Evolutionary conservation across 2,329 filamentous ascomycete genomes (phyloP).

Genomic region (Fusarium pseudonygamai): DNA sequence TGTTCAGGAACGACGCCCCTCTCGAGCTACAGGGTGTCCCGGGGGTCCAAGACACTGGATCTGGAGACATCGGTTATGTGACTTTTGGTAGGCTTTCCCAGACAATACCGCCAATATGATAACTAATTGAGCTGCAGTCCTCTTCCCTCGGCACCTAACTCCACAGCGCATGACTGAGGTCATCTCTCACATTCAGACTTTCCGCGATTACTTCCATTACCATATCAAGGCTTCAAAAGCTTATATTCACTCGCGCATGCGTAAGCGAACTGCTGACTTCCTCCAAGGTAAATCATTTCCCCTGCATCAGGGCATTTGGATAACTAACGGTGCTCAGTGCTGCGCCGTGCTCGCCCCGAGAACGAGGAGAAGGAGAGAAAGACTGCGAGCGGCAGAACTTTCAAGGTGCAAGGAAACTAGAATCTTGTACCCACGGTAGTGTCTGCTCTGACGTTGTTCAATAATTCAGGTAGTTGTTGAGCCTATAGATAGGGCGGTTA

Average conservation of each 20-base stretch:
- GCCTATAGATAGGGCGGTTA: constrained; percentile 10
- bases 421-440: constrained; percentile 12
- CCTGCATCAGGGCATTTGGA: not conserved
- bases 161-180: constrained; percentile 90
- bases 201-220: constrained; percentile 99
- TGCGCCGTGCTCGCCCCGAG: constrained; percentile 93
- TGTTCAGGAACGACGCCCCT: constrained; percentile 94
- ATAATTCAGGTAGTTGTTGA: constrained; percentile 5
- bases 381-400: constrained; percentile 95
- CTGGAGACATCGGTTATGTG: constrained; percentile 93
- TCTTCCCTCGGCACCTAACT: constrained; percentile 95
- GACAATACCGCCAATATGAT: not conserved
- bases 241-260: constrained; percentile 98
- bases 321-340: constrained; percentile 66
- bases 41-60: constrained; percentile 78
- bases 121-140: constrained; percentile 64
- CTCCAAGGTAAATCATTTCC: constrained; percentile 78
- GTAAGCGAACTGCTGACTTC: constrained; percentile 96
- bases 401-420: constrained; percentile 65
- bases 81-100: constrained; percentile 80
- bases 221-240: constrained; percentile 99
- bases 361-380: constrained; percentile 98
- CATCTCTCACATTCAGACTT: constrained; percentile 99
- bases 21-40: constrained; percentile 88
- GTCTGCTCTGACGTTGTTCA: constrained; percentile 16